A percentile compares a stretch with the other conserved stretches of the same genome.
phyloP scores from a whole-genome alignment of 352 stramenopile genomes.

The Phytophthora syringae region DNA sequence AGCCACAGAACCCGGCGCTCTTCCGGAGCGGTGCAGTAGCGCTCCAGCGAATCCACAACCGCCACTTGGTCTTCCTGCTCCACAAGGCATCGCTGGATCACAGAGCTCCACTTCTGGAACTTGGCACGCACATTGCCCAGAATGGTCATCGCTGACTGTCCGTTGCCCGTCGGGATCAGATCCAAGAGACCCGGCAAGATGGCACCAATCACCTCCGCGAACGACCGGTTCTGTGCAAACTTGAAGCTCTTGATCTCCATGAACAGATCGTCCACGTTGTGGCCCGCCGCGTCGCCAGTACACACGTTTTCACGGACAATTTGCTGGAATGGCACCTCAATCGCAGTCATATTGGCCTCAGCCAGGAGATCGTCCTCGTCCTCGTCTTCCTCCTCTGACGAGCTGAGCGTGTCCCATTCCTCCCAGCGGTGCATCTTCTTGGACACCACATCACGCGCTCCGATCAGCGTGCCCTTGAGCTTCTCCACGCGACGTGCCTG shows the following conservation, averaged over 20 bases:
- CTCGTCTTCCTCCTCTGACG: slow-evolving; percentile 81
- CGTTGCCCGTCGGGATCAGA: slow-evolving; percentile 55
- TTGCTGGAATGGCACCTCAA: slow-evolving; percentile 70
- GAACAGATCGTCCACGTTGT: slow-evolving; percentile 91
- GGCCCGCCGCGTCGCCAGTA: slow-evolving; percentile 70
- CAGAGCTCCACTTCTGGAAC: slow-evolving; percentile 90
- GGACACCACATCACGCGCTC: slow-evolving; percentile 63
- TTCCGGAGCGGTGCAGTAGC: slow-evolving; percentile 54
- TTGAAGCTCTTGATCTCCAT: slow-evolving; percentile 96
- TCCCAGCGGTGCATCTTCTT: slow-evolving; percentile 68
- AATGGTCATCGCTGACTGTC: slow-evolving; percentile 64
- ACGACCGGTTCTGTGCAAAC: slow-evolving; percentile 92
- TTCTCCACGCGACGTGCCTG: slow-evolving; percentile 55
- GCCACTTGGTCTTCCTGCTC: slow-evolving; percentile 74
- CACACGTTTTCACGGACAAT: slow-evolving; percentile 87
- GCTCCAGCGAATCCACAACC: slow-evolving; percentile 65
- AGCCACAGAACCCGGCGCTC: slow-evolving; percentile 61
- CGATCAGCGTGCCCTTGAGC: slow-evolving; percentile 77
- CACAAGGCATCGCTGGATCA: slow-evolving; percentile 92
- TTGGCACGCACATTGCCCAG: slow-evolving; percentile 84
- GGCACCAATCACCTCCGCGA: slow-evolving; percentile 78
- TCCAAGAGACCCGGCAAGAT: slow-evolving; percentile 81
- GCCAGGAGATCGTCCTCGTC: slow-evolving; percentile 62
- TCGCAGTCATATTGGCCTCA: slow-evolving; percentile 35
- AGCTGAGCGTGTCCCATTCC: slow-evolving; percentile 82